Evolutionary conservation across 129 eudicot species (phyloP).

Genomic region (Pittosporum tobira): DNA sequence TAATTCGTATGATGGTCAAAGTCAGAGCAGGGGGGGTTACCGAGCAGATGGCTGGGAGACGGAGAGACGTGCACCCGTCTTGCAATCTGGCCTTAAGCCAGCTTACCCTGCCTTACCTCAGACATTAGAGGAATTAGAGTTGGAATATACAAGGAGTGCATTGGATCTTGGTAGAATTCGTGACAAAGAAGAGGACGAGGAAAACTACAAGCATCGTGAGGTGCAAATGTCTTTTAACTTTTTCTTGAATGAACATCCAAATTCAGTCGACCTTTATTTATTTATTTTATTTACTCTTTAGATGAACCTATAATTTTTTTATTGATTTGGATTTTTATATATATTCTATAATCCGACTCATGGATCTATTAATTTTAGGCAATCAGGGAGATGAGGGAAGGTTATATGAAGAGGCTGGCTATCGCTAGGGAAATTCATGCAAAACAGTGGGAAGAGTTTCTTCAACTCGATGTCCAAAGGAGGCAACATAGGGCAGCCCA

Average conservation of each 20-base stretch:
- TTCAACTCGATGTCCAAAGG: slow-evolving; percentile 46
- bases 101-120: slow-evolving; percentile 39
- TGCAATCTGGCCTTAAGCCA: slow-evolving; percentile 36
- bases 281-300: not conserved
- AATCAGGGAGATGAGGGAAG: slow-evolving; percentile 50
- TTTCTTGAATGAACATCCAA: not conserved
- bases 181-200: slow-evolving; percentile 82
- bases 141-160: slow-evolving; percentile 64
- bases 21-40: slow-evolving; percentile 38
- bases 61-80: slow-evolving; percentile 41
- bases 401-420: slow-evolving; percentile 44
- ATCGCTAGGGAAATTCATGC: slow-evolving; percentile 46
- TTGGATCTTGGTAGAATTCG: slow-evolving; percentile 61
- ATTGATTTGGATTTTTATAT: not conserved
- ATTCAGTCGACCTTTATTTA: too few relatives aligned
- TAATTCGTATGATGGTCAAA: slow-evolving; percentile 46
- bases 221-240: slow-evolving; percentile 19
- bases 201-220: slow-evolving; percentile 80
- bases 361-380: slow-evolving; percentile 35
- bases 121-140: slow-evolving; percentile 68
- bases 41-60: slow-evolving; percentile 55
- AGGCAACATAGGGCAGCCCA: slow-evolving; percentile 47
- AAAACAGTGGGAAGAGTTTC: slow-evolving; percentile 75
- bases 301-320: not conserved
- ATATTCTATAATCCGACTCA: slow-evolving; percentile 8